Evolutionary conservation across 2,329 filamentous ascomycete species (phyloP), one percentile per base, ranked within the genome.

Genomic region (Aspergillus quadricinctus): DNA sequence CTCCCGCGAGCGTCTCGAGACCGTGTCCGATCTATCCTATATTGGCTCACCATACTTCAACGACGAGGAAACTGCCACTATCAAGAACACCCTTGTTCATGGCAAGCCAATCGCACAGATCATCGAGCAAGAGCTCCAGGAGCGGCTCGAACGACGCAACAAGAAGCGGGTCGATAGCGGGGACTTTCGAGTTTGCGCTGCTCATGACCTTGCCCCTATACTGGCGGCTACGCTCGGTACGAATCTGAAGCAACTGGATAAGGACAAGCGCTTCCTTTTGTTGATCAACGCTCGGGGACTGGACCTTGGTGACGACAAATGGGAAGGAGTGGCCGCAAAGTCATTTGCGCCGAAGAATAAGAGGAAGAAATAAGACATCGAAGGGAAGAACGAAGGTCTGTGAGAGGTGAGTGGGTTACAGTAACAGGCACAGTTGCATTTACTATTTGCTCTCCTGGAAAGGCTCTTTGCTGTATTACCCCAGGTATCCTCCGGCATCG

Each of bases 131-230:
- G 31, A 35, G 5, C 31, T 35, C 1, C 31, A 35, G 31, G 14
- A 3, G 4, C 31, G 31, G 14, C 31, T 37, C 31, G 14, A 37
- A 37, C 14, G 66, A 19, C 57, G 69, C 10, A 66, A 65, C 31
- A 69, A 71, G 54, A 71, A 69, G 55, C 57, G 69, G 1, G 56
- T 61, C 6, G 63, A 67, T 19, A 70, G 61, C 8, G 59, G 59
- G 0, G 68, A 72, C 49, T 72, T 65, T 55, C 57, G 67, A 1
- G 59, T 72, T n/a, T 73, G 69, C 50, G 66, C 71, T n/a, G 69
- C 70, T 3, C 70, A 73, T 54, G 70, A 74, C 57, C 49, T 73
- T 41, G 67, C 68, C 21, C 66, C 64, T 1, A 57, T 71, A 7
- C 60, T 72, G 23, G 68, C 68, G 37, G 62, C 61, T 46, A 63